Percentiles rank a stretch among this genome's conserved stretches.
phyloP scores from a whole-genome alignment of 176 grass and related monocot genomes.

The Cenchrus purpureus region DNA sequence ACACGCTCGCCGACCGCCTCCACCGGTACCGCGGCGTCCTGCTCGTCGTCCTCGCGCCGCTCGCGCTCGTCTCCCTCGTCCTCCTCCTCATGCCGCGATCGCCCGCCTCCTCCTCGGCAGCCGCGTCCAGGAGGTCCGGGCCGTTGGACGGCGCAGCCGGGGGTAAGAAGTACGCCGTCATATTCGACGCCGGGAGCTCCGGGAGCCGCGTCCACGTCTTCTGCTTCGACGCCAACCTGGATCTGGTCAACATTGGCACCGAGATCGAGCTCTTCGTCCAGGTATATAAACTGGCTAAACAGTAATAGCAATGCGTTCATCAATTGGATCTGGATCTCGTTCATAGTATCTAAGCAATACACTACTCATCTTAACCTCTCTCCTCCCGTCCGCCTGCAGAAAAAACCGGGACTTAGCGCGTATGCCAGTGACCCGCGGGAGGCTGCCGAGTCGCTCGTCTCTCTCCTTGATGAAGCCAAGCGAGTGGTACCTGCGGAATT shows the following conservation, averaged over 20 bases:
- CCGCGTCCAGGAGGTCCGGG: conserved; percentile 26
- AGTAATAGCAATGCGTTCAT: too few relatives aligned
- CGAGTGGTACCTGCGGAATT: conserved; percentile 65
- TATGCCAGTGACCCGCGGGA: conserved; percentile 54
- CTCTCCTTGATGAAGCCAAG: conserved; percentile 77
- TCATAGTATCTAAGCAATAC: too few relatives aligned
- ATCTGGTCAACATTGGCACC: conserved; percentile 76
- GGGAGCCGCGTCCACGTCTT: conserved; percentile 97
- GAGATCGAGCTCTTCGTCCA: conserved; percentile 94
- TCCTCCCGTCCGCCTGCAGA: conserved; percentile 27
- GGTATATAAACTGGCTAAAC: conserved; percentile 21
- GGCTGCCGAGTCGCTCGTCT: conserved; percentile 78
- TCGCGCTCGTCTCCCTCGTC: conserved; percentile 77
- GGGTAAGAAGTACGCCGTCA: conserved; percentile 75
- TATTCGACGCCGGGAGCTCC: conserved; percentile 95
- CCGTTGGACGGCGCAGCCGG: not conserved
- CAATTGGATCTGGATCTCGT: conserved; percentile 47
- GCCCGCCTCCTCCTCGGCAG: not conserved
- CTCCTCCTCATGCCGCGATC: conserved; percentile 73
- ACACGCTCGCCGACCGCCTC: conserved; percentile 63
- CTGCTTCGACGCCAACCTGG: conserved; percentile 84
- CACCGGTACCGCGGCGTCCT: conserved; percentile 78
- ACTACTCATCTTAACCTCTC: not conserved
- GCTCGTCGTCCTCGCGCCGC: conserved; percentile 68
- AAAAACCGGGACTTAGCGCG: conserved; percentile 77